Conservation (phyloP, 1,284 basidiomycete species). For the Filobasidium uniguttulatum region DNA sequence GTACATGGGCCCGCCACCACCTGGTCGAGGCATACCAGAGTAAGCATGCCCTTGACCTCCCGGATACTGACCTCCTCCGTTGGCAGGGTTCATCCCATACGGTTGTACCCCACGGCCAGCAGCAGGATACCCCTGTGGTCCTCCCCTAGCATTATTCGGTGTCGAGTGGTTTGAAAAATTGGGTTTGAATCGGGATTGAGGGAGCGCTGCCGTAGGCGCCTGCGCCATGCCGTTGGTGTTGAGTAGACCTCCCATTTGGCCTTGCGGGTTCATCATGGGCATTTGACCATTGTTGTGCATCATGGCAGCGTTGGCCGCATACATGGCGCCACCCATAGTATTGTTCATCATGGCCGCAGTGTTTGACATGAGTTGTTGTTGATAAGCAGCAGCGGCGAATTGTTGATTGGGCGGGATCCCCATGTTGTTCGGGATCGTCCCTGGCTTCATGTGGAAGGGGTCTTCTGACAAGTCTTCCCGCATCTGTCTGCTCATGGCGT, state of each 20-base stretch:
- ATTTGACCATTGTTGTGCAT: not conserved
- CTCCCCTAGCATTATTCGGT: no score
- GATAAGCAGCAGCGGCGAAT: not conserved
- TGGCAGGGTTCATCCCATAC: no score
- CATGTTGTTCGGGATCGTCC: not conserved
- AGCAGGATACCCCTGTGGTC: no score
- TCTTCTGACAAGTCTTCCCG: not conserved
- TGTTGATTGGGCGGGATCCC: not conserved
- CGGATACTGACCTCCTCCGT: no score
- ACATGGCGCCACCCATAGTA: not conserved
- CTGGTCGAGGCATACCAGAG: no score
- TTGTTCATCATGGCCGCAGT: not conserved
- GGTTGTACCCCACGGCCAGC: no score
- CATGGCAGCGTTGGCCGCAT: not conserved
- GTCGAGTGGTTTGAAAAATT: not conserved
- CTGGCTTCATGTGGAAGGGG: not conserved
- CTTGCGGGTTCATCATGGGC: not conserved
- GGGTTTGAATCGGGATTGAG: not conserved
- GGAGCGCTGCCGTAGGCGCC: not conserved
- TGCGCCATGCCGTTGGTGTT: not conserved
- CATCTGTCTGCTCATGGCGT: slow-evolving; percentile 3
- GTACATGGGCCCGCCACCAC: no score
- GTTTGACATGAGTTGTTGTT: not conserved
- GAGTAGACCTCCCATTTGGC: not conserved
- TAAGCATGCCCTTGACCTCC: no score